These are phyloP conservation scores for Chrysanthemum makinoi DNA, from an alignment of 129 eudicot genomes.

Conservation along the genomic window DNA sequence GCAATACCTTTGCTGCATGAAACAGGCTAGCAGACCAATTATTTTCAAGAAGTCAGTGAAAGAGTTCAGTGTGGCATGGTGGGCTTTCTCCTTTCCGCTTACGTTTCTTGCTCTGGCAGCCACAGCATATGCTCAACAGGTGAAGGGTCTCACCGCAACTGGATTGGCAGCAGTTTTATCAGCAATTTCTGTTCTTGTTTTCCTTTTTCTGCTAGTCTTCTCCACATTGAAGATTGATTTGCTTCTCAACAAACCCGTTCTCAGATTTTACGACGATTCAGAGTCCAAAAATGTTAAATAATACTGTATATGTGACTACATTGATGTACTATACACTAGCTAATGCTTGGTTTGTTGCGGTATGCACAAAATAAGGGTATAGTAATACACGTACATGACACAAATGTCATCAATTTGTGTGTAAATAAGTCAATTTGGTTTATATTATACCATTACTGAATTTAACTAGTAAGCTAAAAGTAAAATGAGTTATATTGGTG, in stretches of 20 bases:
- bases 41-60: conserved; percentile 73
- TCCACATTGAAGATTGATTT: conserved; percentile 54
- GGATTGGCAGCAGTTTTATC: conserved; percentile 46
- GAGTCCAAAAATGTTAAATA: conserved; percentile 1
- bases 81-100: conserved; percentile 78
- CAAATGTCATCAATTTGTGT: neutral
- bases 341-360: neutral
- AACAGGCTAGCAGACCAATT: conserved; percentile 52
- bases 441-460: too few species aligned
- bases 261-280: conserved; percentile 18
- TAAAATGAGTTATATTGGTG: too few species aligned
- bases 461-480: too few species aligned
- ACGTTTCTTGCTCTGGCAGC: conserved; percentile 70
- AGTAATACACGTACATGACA: neutral
- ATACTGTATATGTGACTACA: neutral
- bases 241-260: conserved; percentile 33
- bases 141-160: conserved; percentile 37
- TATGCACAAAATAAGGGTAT: neutral
- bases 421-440: too few species aligned
- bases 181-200: conserved; percentile 52
- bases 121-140: conserved; percentile 58
- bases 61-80: conserved; percentile 70
- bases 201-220: conserved; percentile 37
- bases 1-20: neutral
- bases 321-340: neutral